Evolutionary conservation across 129 eudicot genomes (phyloP).

Genomic region (Flaveria linearis): DNA sequence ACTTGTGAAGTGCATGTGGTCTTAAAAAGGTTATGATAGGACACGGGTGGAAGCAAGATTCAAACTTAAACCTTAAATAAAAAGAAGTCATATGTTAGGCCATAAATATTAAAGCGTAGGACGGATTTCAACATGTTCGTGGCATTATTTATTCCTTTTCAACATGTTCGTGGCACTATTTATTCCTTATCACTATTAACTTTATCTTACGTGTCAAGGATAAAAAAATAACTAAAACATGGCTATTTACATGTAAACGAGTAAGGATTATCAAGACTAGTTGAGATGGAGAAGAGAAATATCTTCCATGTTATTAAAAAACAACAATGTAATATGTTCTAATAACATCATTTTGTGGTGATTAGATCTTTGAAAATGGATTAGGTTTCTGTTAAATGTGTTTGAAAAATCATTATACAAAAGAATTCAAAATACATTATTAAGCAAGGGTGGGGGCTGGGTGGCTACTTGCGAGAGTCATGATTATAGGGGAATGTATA

Average conservation of each 20-base stretch:
- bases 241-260: too few relatives aligned
- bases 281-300: not conserved
- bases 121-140: too few relatives aligned
- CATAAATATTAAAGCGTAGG: too few relatives aligned
- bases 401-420: not conserved
- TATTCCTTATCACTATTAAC: too few relatives aligned
- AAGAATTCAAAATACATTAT: not conserved
- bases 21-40: too few relatives aligned
- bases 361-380: not conserved
- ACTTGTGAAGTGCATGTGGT: too few relatives aligned
- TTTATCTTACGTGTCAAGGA: not conserved
- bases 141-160: too few relatives aligned
- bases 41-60: too few relatives aligned
- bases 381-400: not conserved
- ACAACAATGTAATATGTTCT: not conserved
- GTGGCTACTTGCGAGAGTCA: slow-evolving; percentile 40
- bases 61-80: too few relatives aligned
- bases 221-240: too few relatives aligned
- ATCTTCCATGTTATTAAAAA: not conserved
- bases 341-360: slow-evolving; percentile 5
- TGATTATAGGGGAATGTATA: slow-evolving; percentile 43
- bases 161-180: too few relatives aligned
- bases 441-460: slow-evolving; percentile 10
- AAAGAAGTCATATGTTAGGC: too few relatives aligned
- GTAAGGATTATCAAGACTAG: not conserved